Evolutionary conservation across 345 rosid genomes (phyloP), one percentile per base, ranked within the genome.

Genomic region (Draba incana): DNA sequence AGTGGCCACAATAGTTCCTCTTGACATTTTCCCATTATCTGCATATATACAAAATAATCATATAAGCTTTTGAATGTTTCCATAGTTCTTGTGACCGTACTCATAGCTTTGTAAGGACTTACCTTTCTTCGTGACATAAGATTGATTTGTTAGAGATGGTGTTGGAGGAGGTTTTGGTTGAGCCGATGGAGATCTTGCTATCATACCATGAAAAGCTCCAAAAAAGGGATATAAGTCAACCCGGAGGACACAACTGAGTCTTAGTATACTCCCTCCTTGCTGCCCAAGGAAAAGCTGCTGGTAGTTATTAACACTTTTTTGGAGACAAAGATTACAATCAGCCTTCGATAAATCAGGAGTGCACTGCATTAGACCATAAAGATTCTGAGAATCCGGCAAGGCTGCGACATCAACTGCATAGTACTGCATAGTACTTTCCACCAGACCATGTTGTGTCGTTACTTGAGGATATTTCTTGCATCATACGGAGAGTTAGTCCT

Each of bases 171-270:
- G 71, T 1, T 44, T 15, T 4, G 2, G 2, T 35, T 35, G 39
- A 35, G 39, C 8, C 3, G 10, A 8, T 35, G 39, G 39, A 35
- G 39, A 35, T 35, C 39, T 35, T 35, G 39, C 39, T 35, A 35
- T 8, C 10, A 35, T 35, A 8, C 39, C 39, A 35, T 35, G 39
- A 35, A 35, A 35, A 35, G 39, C 39, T 35, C 39, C 39, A 10
- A 35, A 35, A 35, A 35, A 35, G 3, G 39, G 39, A 35, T 2
- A 35, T 35, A 35, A 8, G 0, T 35, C 39, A 35, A 10, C 39
- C 62, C 77, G 61, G 68, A 66, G 66, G 52, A 57, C 58, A 24
- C 72, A 74, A 14, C 66, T 74, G 10, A 72, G 47, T 16, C 62
- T 4, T 14, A 25, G 3, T 43, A 66, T 52, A 58, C 24, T 14